Conservation (phyloP, 306 rosid species). For the Rosa lucieae region DNA sequence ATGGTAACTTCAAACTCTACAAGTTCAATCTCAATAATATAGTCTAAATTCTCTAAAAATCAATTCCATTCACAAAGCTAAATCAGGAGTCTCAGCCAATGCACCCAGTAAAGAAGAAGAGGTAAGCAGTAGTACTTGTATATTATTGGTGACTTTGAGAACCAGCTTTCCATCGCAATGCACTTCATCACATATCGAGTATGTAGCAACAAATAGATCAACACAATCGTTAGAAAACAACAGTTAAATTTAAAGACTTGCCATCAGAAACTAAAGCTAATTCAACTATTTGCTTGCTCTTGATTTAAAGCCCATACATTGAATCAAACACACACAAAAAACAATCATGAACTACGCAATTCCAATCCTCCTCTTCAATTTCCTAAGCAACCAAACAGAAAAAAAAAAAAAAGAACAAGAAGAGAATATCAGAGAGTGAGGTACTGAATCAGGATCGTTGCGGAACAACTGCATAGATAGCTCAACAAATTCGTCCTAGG, state of each 20-base stretch:
- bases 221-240: not conserved
- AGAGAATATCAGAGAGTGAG: no score
- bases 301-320: not conserved
- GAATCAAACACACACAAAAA: not conserved
- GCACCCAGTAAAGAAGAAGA: conserved; percentile 25
- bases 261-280: no score
- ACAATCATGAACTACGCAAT: not conserved
- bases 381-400: no score
- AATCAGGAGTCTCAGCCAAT: no score
- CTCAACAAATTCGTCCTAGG: conserved; percentile 81
- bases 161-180: conserved; percentile 80
- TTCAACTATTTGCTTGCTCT: not conserved
- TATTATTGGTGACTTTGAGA: conserved; percentile 73
- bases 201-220: conserved; percentile 36
- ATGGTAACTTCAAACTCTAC: conserved; percentile 4
- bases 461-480: conserved; percentile 86
- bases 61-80: no score
- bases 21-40: no score
- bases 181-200: conserved; percentile 75
- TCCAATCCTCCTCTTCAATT: no score
- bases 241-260: not conserved
- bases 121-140: conserved; percentile 43
- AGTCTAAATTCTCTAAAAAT: no score
- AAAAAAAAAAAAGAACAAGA: not conserved
- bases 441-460: conserved; percentile 74